Evolutionary conservation across 345 rosid genomes (phyloP).

Genomic region (sweet orange (Citrus sinensis)): DNA sequence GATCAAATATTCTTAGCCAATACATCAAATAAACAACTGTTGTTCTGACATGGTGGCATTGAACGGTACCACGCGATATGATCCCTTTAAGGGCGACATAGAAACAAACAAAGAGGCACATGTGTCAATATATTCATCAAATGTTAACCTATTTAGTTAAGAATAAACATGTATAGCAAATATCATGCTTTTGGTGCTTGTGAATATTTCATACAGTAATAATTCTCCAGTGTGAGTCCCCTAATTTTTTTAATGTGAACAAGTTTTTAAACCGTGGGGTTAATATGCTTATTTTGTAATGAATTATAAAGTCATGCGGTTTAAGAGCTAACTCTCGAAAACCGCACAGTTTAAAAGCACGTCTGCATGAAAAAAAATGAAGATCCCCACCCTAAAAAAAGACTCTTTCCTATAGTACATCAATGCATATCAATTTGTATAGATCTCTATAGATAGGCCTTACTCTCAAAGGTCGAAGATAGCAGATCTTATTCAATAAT

Average conservation of each 20-base stretch:
- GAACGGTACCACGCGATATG: background rate
- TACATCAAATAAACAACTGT: too few species aligned
- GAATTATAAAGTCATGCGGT: too few species aligned
- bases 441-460: background rate
- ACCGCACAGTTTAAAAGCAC: fast-evolving
- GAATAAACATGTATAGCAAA: background rate
- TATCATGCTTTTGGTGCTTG: background rate
- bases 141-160: background rate
- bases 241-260: too few species aligned
- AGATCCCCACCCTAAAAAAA: fast-evolving
- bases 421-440: background rate
- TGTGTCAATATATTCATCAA: background rate
- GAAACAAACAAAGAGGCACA: background rate
- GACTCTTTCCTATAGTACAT: background rate
- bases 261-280: too few species aligned
- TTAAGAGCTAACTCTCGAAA: too few species aligned
- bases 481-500: background rate
- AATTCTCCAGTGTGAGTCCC: too few species aligned
- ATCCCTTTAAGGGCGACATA: background rate
- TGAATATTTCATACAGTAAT: background rate
- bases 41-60: too few species aligned
- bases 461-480: background rate
- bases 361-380: too few species aligned
- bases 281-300: too few species aligned
- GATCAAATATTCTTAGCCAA: background rate